A percentile compares a stretch with the other conserved stretches of the same genome.
Evolutionary conservation across 2,329 filamentous ascomycete species (phyloP).

Genomic region (Calonectria ilicicola): DNA sequence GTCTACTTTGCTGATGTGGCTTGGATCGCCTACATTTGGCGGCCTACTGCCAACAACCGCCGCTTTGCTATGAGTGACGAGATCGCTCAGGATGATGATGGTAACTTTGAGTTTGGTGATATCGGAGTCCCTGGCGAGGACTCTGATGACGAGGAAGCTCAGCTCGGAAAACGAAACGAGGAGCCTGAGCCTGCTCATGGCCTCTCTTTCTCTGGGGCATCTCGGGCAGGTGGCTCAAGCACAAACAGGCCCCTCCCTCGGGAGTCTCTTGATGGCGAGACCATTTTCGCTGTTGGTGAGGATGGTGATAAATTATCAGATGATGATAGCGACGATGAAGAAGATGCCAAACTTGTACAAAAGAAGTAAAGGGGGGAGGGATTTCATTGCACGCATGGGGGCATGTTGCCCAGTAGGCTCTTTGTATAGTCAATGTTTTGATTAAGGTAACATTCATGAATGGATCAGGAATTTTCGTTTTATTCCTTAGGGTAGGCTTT

Average conservation of each 20-base stretch:
- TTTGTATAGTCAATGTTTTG: constrained; percentile 37
- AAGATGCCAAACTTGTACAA: constrained; percentile 68
- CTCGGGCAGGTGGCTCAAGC: constrained; percentile 36
- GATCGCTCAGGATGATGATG: constrained; percentile 97
- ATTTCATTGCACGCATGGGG: not conserved
- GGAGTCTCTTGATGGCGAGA: constrained; percentile 83
- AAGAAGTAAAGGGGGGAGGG: constrained; percentile 49
- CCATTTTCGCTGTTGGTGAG: constrained; percentile 94
- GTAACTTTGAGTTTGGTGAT: constrained; percentile 92
- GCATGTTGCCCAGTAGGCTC: constrained; percentile 1
- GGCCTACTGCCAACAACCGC: constrained; percentile 95
- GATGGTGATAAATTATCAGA: constrained; percentile 81
- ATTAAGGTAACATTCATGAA: constrained; percentile 32
- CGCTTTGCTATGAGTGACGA: constrained; percentile 99
- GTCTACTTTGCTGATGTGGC: constrained; percentile 95
- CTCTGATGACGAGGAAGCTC: constrained; percentile 68
- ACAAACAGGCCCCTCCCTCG: constrained; percentile 56
- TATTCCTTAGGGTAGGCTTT: not conserved
- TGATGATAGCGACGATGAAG: constrained; percentile 46
- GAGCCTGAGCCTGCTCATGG: constrained; percentile 41
- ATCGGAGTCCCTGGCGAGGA: constrained; percentile 79
- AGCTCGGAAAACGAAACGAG: constrained; percentile 54
- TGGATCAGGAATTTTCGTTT: constrained; percentile 24
- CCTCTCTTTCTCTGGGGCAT: constrained; percentile 36
- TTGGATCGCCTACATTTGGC: constrained; percentile 95